Evolutionary conservation across 192 early-diverging fungal genomes (phyloP), one percentile per base, ranked within the genome.

Genomic region (Geosiphon pyriformis): DNA sequence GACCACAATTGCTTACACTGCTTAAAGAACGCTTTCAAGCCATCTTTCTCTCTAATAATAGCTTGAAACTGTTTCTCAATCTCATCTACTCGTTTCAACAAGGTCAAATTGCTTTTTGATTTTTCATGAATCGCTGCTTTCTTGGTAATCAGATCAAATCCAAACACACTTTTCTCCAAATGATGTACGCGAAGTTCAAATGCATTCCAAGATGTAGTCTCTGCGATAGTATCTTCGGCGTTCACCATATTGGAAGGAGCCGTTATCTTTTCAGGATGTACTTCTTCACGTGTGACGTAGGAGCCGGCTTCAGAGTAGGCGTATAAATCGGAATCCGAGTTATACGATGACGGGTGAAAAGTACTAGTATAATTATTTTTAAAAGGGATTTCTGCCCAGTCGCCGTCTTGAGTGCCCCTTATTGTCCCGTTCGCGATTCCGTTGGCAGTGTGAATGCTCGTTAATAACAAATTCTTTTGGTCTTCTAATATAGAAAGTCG

Each of bases 21-120:
- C 25, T 74, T 67, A 8, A 70, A 30, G 62, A 74, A 78, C 6
- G 64, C 49, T 50, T 72, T 63, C n/a, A 78, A 62, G 17, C 58
- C 59, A 61, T 77, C 48, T 75, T 68, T 33, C 48, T 66, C 31
- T 58, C 63, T 26, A 63, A 78, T 26, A 69, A 59, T 35, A 23
- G 37, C 48, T 1, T 78, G 29, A 3, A 78, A 56, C 37, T 71
- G 67, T 27, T 70, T 74, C 51, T 69, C 35, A 23, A 78, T 27
- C 17, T 61, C 57, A 23, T 61, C 54, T 0, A 70, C 46, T 33
- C 70, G 62, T 12, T 60, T 69, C n/a, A 56, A 42, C 37, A 72
- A 34, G 2, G 58, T 20, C 27, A 54, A 4, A 32, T 51, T 37
- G 22, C 53, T 32, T 32, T 65, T 52, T 18, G 35, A 35, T 20